Evolutionary conservation across 192 early-diverging fungal genomes (phyloP).

Genomic region (Geranomyces michiganensis): DNA sequence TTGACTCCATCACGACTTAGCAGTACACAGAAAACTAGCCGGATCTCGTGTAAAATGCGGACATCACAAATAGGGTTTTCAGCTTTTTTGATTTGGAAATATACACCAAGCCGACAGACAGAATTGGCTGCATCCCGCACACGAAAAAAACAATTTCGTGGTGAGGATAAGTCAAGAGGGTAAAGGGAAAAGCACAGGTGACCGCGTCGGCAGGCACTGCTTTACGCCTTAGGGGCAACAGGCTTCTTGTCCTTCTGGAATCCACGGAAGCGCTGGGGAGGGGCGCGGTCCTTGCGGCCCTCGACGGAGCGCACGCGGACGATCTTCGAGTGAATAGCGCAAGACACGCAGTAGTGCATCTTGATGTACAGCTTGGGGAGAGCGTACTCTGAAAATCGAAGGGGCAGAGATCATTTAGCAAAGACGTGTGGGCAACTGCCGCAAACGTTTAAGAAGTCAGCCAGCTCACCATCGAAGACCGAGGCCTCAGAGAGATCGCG

Average conservation of each 20-base stretch:
- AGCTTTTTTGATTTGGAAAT: too few relatives aligned
- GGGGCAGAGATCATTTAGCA: background rate
- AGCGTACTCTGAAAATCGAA: constrained; percentile 66
- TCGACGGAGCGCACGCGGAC: constrained; percentile 91
- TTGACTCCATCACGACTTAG: too few relatives aligned
- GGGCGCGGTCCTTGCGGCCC: constrained; percentile 88
- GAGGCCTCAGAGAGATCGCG: constrained; percentile 96
- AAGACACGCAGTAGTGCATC: constrained; percentile 93
- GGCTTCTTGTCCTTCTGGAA: constrained; percentile 65
- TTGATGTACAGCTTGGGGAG: constrained; percentile 99
- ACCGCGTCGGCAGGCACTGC: background rate
- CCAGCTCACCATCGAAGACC: constrained; percentile 79
- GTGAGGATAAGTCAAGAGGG: background rate
- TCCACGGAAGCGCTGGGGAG: constrained; percentile 84
- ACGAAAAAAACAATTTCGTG: background rate
- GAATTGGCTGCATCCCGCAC: background rate
- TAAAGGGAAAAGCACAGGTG: background rate
- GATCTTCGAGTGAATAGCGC: constrained; percentile 91
- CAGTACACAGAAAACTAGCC: too few relatives aligned
- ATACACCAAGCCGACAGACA: too few relatives aligned
- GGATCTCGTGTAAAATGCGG: too few relatives aligned
- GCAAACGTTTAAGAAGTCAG: background rate
- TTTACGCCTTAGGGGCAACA: constrained; percentile 29
- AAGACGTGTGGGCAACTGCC: background rate
- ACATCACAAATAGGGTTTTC: too few relatives aligned